Base-by-base conservation (phyloP, 139 green algal species). In the Chlamydomonas sphaeroides region DNA sequence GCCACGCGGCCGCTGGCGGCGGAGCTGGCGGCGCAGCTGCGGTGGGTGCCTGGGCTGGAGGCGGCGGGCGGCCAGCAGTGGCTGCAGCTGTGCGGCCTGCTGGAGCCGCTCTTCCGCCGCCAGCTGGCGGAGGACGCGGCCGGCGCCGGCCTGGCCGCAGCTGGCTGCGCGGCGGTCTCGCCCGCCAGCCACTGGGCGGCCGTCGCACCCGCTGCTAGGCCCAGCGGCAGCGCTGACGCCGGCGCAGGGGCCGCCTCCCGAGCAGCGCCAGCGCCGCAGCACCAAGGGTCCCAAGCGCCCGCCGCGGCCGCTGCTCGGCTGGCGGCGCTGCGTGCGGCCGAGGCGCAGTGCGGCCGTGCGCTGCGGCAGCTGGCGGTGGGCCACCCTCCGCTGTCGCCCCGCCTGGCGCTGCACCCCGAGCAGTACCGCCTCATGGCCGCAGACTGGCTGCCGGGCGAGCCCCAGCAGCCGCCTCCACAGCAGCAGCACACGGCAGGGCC, bases 381-480 rank as follows among this genome's bases (percentile, higher is more conserved):
- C 1, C 39, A n/a, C 0, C 74, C 74, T 30, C 59, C 74, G 35
- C 32, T 42, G n/a, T 59, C 74, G 7, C 74, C 74, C 3, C 74
- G 74, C 18, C 57, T 80, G n/a, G 59, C n/a, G 39, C 59, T 80
- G 32, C 74, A 80, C 61, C 74, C 74, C 28, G 39, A 38, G 30
- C 72, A 79, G 72, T 53, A 38, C 21, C n/a, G n/a, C n/a, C n/a
- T n/a, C n/a, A n/a, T n/a, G n/a, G n/a, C n/a, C n/a, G n/a, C n/a
- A n/a, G n/a, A n/a, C n/a, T n/a, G n/a, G n/a, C n/a, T n/a, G n/a
- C n/a, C n/a, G n/a, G n/a, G n/a, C n/a, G n/a, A n/a, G n/a, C n/a
- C n/a, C n/a, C n/a, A n/a, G n/a, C n/a, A n/a, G n/a, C n/a, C n/a
- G n/a, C n/a, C n/a, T n/a, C n/a, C n/a, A n/a, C n/a, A n/a, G n/a